Evolutionary conservation across 768 basidiomycete species (phyloP), one percentile per base, ranked within the genome.

Genomic region (Amanita subjunquillea): DNA sequence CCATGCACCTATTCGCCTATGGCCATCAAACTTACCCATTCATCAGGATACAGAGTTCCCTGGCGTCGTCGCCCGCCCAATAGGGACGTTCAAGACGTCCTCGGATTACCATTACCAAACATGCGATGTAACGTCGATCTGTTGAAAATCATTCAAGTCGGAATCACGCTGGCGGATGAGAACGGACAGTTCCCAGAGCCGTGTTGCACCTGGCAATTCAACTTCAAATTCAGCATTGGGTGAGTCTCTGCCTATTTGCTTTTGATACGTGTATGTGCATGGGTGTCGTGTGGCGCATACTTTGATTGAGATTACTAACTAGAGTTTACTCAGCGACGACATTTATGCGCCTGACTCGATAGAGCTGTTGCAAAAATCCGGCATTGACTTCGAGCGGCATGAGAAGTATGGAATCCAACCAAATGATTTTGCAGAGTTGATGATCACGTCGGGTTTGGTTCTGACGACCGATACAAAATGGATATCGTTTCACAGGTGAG

Each of bases 81-180:
- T 99, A 61, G 96, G 96, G 4, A 75, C 83, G 32, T 98, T 97
- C 76, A 92, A 91, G 67, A 94, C 93, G 0, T 91, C 92, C 9
- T 92, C 92, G 20, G 96, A 99, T 69, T 98, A 97, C 64, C 95
- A 98, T 69, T 99, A 97, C 69, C 96, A 99, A 69, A 99, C 96
- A 2, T 99, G 88, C 85, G 96, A 55, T 96, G 94, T 72, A 99
- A 99, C 69, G 96, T 98, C 62, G 96, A 99, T 76, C 74, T 98
- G 46, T 78, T 99, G 59, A 92, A 91, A 72, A 89, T 98, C 69
- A 97, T 99, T 48, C 96, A 99, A 71, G 83, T 98, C 55, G 96
- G 96, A 4, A 79, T 99, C 58, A 96, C 96, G 5, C 73, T 99
- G 27, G 86, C 90, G 38, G 92, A 98, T 66, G 92, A 94, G 65